Conservation (phyloP, 192 early-diverging fungal genomes). For the Phlyctochytrium arcticum region DNA sequence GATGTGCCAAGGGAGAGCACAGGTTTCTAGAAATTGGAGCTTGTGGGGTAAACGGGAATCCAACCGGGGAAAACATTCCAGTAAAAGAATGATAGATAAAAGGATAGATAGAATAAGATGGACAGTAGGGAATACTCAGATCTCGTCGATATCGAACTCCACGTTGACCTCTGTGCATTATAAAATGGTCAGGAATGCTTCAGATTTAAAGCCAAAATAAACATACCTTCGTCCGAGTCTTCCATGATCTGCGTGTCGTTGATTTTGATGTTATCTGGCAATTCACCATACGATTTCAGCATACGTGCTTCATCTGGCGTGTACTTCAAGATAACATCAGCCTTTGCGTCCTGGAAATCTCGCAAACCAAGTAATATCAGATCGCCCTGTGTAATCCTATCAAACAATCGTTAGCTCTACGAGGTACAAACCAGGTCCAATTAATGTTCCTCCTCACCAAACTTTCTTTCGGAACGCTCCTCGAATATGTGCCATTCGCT, state of each 20-base stretch:
- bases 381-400: constrained; percentile 88
- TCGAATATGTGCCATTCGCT: constrained; percentile 91
- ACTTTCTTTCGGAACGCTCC: constrained; percentile 98
- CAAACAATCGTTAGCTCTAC: not conserved
- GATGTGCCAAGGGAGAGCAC: not conserved
- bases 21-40: not conserved
- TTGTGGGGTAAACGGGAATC: not conserved
- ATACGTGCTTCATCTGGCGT: constrained; percentile 90
- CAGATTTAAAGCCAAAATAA: not conserved
- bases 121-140: no score
- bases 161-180: constrained; percentile 58
- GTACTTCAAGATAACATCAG: constrained; percentile 95
- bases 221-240: constrained; percentile 41
- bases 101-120: no score
- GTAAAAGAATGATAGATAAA: no score
- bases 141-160: constrained; percentile 93
- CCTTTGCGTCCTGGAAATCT: constrained; percentile 90
- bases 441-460: constrained; percentile 45
- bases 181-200: not conserved
- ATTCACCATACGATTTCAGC: constrained; percentile 90
- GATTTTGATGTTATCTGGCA: constrained; percentile 86
- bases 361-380: constrained; percentile 83
- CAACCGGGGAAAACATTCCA: not conserved
- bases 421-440: not conserved
- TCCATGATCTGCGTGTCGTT: constrained; percentile 68